Evolutionary conservation across 2,329 filamentous ascomycete species (phyloP).

Genomic region (Phialophora macrospora): DNA sequence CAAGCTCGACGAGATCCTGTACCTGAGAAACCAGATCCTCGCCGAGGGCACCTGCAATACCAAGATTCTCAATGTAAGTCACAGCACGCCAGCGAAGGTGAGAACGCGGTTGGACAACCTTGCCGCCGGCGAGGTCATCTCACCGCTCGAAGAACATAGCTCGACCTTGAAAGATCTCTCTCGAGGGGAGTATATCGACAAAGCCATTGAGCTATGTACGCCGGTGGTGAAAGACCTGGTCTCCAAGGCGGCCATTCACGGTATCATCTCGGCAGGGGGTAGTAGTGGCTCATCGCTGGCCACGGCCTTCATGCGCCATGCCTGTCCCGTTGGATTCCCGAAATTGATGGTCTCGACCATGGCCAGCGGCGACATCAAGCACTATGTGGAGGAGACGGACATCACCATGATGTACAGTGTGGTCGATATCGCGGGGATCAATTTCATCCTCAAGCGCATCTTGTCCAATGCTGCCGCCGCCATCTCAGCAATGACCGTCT

Average conservation of each 20-base stretch:
- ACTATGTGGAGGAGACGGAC: slow-evolving; percentile 70
- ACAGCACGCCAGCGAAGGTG: slow-evolving; percentile 42
- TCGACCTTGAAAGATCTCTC: slow-evolving; percentile 49
- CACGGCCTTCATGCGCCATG: slow-evolving; percentile 64
- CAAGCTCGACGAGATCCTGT: slow-evolving; percentile 65
- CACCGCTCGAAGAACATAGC: slow-evolving; percentile 42
- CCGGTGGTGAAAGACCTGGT: slow-evolving; percentile 50
- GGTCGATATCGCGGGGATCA: slow-evolving; percentile 71
- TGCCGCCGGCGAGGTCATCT: slow-evolving; percentile 51
- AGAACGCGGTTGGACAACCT: slow-evolving; percentile 42
- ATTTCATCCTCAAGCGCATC: slow-evolving; percentile 62
- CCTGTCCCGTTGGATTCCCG: slow-evolving; percentile 66
- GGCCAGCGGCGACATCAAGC: slow-evolving; percentile 67
- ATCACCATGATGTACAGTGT: slow-evolving; percentile 73
- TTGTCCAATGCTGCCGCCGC: slow-evolving; percentile 67
- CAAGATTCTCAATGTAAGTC: slow-evolving; percentile 62
- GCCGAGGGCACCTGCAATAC: slow-evolving; percentile 44
- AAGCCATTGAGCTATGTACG: slow-evolving; percentile 59
- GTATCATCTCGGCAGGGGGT: slow-evolving; percentile 65
- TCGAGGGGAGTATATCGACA: slow-evolving; percentile 61
- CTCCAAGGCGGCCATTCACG: slow-evolving; percentile 54
- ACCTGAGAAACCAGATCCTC: slow-evolving; percentile 56
- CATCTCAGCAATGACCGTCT: slow-evolving; percentile 62
- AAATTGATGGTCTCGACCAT: slow-evolving; percentile 74
- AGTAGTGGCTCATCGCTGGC: slow-evolving; percentile 67